These are phyloP conservation scores for Discostella pseudostelligera DNA, from an alignment of 108 stramenopile species.

Conservation along the genomic window DNA sequence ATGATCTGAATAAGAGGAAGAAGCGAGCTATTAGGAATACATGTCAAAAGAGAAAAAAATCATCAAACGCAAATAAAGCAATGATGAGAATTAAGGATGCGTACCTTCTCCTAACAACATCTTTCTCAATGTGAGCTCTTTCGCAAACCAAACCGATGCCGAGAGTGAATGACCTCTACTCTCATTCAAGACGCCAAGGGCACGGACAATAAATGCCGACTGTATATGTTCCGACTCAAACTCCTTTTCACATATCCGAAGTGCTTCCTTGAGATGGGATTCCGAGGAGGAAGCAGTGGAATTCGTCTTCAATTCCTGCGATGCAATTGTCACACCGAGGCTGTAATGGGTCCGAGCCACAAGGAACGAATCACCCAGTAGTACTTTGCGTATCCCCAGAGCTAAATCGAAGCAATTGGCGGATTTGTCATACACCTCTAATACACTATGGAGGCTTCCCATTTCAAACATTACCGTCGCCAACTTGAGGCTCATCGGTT, in stretches of 20 bases:
- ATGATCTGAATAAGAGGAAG: constrained; percentile 17
- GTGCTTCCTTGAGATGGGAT: constrained; percentile 37
- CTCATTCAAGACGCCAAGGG: constrained; percentile 42
- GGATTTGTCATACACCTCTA: constrained; percentile 23
- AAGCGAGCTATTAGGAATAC: background rate
- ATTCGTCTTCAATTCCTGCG: constrained; percentile 22
- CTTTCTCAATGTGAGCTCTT: constrained; percentile 28
- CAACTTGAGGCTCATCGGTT: constrained; percentile 27
- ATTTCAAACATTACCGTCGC: constrained; percentile 41
- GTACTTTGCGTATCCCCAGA: constrained; percentile 30
- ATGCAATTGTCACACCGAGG: constrained; percentile 41
- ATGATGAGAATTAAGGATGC: constrained; percentile 1
- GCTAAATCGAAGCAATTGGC: constrained; percentile 32
- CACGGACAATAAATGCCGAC: constrained; percentile 39
- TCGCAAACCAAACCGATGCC: constrained; percentile 39
- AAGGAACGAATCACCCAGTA: constrained; percentile 33
- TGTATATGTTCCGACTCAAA: constrained; percentile 28
- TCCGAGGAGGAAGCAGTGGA: constrained; percentile 6
- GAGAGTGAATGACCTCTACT: constrained; percentile 37
- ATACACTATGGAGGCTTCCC: constrained; percentile 29
- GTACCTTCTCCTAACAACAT: constrained; percentile 39
- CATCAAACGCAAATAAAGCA: no score
- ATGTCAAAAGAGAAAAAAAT: background rate
- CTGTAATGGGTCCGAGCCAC: constrained; percentile 47
- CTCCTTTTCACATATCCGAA: constrained; percentile 27